Base-by-base conservation (phyloP, 2,329 filamentous ascomycete genomes). In the Cladosporium sp. region DNA sequence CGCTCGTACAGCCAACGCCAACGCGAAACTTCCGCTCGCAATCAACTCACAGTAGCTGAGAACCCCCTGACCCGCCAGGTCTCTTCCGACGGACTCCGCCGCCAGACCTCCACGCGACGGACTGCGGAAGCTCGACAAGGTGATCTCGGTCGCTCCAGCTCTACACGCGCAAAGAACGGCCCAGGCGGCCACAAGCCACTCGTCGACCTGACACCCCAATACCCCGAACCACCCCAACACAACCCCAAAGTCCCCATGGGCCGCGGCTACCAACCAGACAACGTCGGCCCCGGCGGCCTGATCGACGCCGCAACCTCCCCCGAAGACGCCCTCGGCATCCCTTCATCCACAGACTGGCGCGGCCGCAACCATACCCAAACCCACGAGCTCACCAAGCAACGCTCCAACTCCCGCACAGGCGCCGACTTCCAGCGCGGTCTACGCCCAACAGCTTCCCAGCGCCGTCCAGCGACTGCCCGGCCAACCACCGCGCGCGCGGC, bases 201-300 rank as follows among this genome's bases (percentile, higher is more conserved):
- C 6, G 78, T 93, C 32, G 90, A 91, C 71, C 82, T 92, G 48
- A 88, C 87, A 0, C 87, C 88, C 0, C 81, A 82, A 58, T 90
- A 89, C 72, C 82, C 84, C 58, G 88, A 90, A 67, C 83, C 88
- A 7, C 88, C 88, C 21, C 82, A 89, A 75, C 83, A 84, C 72
- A 77, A 80, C 62, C 81, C 80, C 56, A 84, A 85, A 58, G 81
- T 83, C 16, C 83, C 80, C 57, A 84, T 85, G 58, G 81, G 83
- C 18, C 83, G 83, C 66, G 86, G 86, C 4, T 80, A 75, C 71
- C 64, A 67, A 26, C 74, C 73, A 1, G 77, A 78, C 10, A 70
- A 72, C 2, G 64, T 75, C 8, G 70, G 71, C 18, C 67, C 77
- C 1, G 81, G 80, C 3, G 79, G 78, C 1, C 74, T 83, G 6